Conservation (phyloP, 495 filamentous ascomycete genomes). For the Achaetomiella virescens region DNA sequence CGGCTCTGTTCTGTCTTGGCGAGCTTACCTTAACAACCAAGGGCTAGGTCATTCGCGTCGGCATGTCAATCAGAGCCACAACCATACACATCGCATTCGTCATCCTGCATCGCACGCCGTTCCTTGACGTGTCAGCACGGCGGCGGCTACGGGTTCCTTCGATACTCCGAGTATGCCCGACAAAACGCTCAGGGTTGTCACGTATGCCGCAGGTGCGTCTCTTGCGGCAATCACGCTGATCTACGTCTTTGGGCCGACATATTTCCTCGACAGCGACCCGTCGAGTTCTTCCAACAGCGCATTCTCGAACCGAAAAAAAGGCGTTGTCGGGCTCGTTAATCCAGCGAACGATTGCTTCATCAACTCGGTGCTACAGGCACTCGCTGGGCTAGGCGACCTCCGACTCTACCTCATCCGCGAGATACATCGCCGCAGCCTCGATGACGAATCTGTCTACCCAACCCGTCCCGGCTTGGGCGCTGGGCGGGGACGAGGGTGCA, state of each 20-base stretch:
- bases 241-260: slow-evolving; percentile 95
- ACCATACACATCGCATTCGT: too few species aligned
- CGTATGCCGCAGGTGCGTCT: slow-evolving; percentile 92
- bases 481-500: slow-evolving; percentile 13
- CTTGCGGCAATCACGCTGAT: slow-evolving; percentile 93
- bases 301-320: slow-evolving; percentile 65
- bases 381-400: slow-evolving; percentile 91
- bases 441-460: slow-evolving; percentile 66
- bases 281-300: slow-evolving; percentile 23
- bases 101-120: too few species aligned
- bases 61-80: too few species aligned
- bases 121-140: too few species aligned
- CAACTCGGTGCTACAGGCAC: slow-evolving; percentile 90
- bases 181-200: slow-evolving; percentile 75
- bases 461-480: slow-evolving; percentile 40
- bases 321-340: slow-evolving; percentile 83
- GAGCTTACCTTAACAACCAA: too few species aligned
- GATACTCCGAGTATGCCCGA: slow-evolving; percentile 66
- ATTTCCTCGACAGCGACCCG: slow-evolving; percentile 78
- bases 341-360: slow-evolving; percentile 99
- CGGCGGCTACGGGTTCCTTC: too few species aligned
- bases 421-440: slow-evolving; percentile 70
- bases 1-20: too few species aligned
- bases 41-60: too few species aligned
- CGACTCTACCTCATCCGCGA: slow-evolving; percentile 86